A percentile compares a stretch with the other conserved stretches of the same genome.
Evolutionary conservation across 768 basidiomycete species (phyloP).

Genomic region (Hysterangium stoloniferum): DNA sequence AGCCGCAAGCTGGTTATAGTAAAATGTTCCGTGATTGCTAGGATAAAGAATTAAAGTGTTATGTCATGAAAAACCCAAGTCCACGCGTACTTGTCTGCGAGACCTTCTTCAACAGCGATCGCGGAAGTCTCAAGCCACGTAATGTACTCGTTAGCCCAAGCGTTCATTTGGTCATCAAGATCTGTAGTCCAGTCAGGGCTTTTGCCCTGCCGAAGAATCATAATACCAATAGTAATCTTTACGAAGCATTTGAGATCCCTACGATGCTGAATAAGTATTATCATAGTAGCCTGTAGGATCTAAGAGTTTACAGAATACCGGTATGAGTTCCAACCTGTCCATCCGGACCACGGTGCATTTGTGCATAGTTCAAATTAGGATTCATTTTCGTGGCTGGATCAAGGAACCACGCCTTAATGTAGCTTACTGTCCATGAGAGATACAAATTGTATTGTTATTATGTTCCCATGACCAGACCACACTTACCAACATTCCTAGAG

Average conservation of each 20-base stretch:
- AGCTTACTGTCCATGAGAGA: not conserved
- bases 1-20: slow-evolving; percentile 50
- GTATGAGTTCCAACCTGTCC: slow-evolving; percentile 42
- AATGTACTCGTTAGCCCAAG: slow-evolving; percentile 38
- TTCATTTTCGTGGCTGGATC: slow-evolving; percentile 37
- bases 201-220: slow-evolving; percentile 35
- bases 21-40: slow-evolving; percentile 65
- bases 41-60: not conserved
- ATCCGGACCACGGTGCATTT: slow-evolving; percentile 39
- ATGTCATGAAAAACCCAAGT: not conserved
- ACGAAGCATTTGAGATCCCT: slow-evolving; percentile 49
- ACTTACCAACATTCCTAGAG: slow-evolving; percentile 45
- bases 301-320: slow-evolving; percentile 31
- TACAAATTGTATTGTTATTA: not conserved
- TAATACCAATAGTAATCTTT: slow-evolving; percentile 41
- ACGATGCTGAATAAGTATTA: not conserved
- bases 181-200: slow-evolving; percentile 48
- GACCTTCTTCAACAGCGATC: slow-evolving; percentile 33
- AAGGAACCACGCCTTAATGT: slow-evolving; percentile 42
- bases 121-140: slow-evolving; percentile 44
- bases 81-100: slow-evolving; percentile 40
- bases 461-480: not conserved
- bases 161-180: slow-evolving; percentile 36
- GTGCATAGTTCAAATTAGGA: slow-evolving; percentile 49
- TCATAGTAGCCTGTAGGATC: not conserved